Evolutionary conservation across 257 asterid genomes (phyloP), one percentile per base, ranked within the genome.

Genomic region (Datura wrightii): DNA sequence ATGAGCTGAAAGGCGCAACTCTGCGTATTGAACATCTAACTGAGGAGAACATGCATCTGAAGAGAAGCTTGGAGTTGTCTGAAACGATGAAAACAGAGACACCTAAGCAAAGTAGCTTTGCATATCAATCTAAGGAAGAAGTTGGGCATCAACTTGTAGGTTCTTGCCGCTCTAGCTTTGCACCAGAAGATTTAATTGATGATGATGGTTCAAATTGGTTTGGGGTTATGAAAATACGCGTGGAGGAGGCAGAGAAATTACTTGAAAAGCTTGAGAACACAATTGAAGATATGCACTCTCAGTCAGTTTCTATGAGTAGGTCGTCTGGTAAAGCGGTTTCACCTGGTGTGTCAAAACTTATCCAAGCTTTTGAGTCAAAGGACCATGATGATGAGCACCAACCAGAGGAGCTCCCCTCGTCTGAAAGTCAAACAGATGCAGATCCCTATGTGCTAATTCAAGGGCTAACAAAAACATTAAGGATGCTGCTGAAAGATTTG

Each of bases 351-450:
- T 96, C 98, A 60, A 91, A 87, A 88, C 93, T 96, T 89, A 94
- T 94, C 91, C 95, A 94, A 70, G 94, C 98, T 86, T 96, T 94
- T 86, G 99, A 94, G 93, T 62, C 94, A 59, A 93, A 92, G 83
- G 82, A 62, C 79, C 87, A 89, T 5, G 80, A 84, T 69, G 96
- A 93, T 83, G 98, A 92, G 85, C 84, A 86, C 78, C 95, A 91
- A 48, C 39, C 85, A 58, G 92, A 87, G 86, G 91, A 90, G 74
- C 34, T 87, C 80, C 83, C 83, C 80, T 53, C 87, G 11, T 63
- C 90, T 52, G 97, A 82, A 83, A 86, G 84, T 86, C 91, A 56
- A 80, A 79, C 83, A 59, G 82, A 88, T 80, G 92, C 65, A 59
- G 95, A 90, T 88, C 88, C 89, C 46, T 90, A 86, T 88, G 84